Evolutionary conservation across 1,139 yeast species (phyloP).

Genomic region (Yamadazyma atlantica): DNA sequence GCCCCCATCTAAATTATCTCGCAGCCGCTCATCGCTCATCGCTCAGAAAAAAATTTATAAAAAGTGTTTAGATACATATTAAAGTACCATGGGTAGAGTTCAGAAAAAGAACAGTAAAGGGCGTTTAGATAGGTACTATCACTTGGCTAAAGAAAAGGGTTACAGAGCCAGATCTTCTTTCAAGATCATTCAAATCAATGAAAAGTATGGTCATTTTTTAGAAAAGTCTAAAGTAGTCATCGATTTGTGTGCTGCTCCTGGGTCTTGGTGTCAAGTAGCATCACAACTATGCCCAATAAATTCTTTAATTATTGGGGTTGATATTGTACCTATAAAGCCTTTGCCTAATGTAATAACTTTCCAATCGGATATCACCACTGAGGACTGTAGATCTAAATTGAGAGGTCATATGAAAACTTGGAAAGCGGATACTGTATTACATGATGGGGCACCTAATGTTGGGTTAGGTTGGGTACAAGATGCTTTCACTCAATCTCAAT

Average conservation of each 20-base stretch:
- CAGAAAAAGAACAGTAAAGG: slow-evolving; percentile 98
- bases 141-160: slow-evolving; percentile 95
- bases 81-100: slow-evolving; percentile 70
- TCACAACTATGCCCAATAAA: slow-evolving; percentile 88
- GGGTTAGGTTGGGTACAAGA: slow-evolving; percentile 99
- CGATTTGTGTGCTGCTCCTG: slow-evolving; percentile 99
- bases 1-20: neutral
- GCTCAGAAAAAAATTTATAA: slow-evolving; percentile 6
- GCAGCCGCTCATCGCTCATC: slow-evolving; percentile 9
- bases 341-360: slow-evolving; percentile 92
- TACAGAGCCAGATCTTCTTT: slow-evolving; percentile 99
- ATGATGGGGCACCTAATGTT: slow-evolving; percentile 99
- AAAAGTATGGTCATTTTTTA: slow-evolving; percentile 91
- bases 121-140: slow-evolving; percentile 97
- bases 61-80: neutral
- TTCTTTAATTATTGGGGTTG: slow-evolving; percentile 94
- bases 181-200: slow-evolving; percentile 91
- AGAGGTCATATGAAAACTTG: slow-evolving; percentile 97
- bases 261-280: slow-evolving; percentile 99
- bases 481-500: slow-evolving; percentile 96
- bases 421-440: slow-evolving; percentile 97
- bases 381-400: slow-evolving; percentile 90
- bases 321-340: slow-evolving; percentile 94
- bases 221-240: slow-evolving; percentile 96
- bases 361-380: slow-evolving; percentile 96